A percentile compares a stretch with the other conserved stretches of the same genome.
phyloP scores from a whole-genome alignment of 2,329 filamentous ascomycete genomes.

The Ophiostoma quercus region DNA sequence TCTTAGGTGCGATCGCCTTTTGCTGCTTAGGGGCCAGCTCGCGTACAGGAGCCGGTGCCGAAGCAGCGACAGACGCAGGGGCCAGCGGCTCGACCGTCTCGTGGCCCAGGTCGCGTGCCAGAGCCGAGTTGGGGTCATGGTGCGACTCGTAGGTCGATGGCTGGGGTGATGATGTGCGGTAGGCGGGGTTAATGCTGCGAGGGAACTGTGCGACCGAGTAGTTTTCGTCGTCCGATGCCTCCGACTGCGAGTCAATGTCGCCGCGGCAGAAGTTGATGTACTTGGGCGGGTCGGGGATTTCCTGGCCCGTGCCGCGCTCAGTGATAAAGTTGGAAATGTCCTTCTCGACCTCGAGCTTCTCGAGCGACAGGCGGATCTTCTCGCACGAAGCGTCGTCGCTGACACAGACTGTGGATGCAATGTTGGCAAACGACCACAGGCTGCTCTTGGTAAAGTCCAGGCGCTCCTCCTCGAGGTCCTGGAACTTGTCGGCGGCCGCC shows the following conservation, averaged over 20 bases:
- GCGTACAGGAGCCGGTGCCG: neutral
- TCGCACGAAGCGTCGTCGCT: slow-evolving; percentile 96
- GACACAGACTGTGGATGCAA: slow-evolving; percentile 93
- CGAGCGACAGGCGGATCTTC: slow-evolving; percentile 86
- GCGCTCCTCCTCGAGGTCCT: slow-evolving; percentile 94
- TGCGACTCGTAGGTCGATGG: slow-evolving; percentile 90
- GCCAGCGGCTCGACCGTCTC: slow-evolving; percentile 5
- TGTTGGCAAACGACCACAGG: slow-evolving; percentile 95
- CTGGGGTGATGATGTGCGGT: slow-evolving; percentile 91
- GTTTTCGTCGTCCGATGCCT: slow-evolving; percentile 75
- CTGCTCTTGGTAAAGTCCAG: slow-evolving; percentile 97
- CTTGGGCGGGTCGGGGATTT: slow-evolving; percentile 93
- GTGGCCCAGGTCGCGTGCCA: slow-evolving; percentile 58
- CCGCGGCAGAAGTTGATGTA: slow-evolving; percentile 99
- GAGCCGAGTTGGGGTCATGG: slow-evolving; percentile 70
- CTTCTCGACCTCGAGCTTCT: slow-evolving; percentile 90
- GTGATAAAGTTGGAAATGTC: slow-evolving; percentile 87
- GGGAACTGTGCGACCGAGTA: slow-evolving; percentile 97
- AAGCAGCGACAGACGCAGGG: neutral
- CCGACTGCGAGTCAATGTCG: slow-evolving; percentile 76
- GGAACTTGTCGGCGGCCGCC: slow-evolving; percentile 95
- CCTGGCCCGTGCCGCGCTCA: slow-evolving; percentile 85
- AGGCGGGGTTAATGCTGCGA: slow-evolving; percentile 89
- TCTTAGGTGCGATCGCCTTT: neutral
- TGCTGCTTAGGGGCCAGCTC: neutral